A percentile compares a stretch with the other conserved stretches of the same genome.
Evolutionary conservation across 163 green algal genomes (phyloP).

Genomic region (Chlamydomonas reinhardtii): DNA sequence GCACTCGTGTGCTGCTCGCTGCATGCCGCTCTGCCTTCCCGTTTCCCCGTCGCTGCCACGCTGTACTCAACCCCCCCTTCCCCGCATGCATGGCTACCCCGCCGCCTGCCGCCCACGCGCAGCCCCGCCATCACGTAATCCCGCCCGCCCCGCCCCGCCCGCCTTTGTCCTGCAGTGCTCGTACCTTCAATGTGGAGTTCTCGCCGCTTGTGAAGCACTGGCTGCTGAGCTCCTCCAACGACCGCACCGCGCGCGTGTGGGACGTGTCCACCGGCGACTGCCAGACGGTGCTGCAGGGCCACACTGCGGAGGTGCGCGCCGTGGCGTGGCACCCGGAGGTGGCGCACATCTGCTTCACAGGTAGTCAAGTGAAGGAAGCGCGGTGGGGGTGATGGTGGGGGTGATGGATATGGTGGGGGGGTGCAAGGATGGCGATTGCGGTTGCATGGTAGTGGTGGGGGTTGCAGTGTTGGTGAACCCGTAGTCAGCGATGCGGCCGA

Average conservation of each 20-base stretch:
- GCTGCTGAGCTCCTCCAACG: conserved; percentile 60
- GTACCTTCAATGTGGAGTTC: conserved; percentile 63
- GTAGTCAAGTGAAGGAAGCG: no score
- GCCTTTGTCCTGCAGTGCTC: neutral
- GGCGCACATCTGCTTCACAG: conserved; percentile 62
- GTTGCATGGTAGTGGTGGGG: neutral
- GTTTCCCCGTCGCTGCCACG: neutral
- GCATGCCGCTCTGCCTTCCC: neutral
- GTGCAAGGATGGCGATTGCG: no score
- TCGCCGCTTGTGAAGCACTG: conserved; percentile 55
- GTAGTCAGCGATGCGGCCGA: no score
- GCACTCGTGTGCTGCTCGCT: no score
- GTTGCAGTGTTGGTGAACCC: no score
- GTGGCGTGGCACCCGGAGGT: conserved; percentile 66
- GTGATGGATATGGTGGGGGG: neutral
- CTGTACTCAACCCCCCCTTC: neutral
- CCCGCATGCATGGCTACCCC: neutral
- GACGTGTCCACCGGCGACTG: neutral
- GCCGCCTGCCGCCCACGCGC: no score
- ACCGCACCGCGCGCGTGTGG: conserved; percentile 64
- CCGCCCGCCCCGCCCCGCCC: neutral
- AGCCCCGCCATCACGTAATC: no score
- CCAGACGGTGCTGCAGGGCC: conserved; percentile 47
- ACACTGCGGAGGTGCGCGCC: conserved; percentile 59
- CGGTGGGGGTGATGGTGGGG: neutral